Evolutionary conservation across 352 stramenopile species (phyloP).

Genomic region (Aphanomyces cochlioides): DNA sequence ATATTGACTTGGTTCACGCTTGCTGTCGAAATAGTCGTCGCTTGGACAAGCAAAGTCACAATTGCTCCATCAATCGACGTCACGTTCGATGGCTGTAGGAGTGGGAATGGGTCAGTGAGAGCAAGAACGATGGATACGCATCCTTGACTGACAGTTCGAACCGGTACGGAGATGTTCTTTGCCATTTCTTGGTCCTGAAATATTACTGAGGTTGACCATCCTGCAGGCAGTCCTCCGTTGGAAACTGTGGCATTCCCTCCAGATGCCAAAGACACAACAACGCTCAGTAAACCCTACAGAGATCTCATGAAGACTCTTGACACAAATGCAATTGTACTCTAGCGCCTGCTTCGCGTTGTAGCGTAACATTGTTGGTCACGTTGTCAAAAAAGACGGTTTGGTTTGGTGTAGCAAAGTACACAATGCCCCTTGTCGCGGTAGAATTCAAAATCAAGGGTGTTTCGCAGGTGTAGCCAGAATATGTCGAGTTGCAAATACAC

Average conservation of each 20-base stretch:
- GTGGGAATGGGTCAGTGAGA: neutral
- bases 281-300: constrained; percentile 14
- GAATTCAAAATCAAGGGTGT: constrained; percentile 1
- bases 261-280: constrained; percentile 6
- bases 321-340: neutral
- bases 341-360: constrained; percentile 10
- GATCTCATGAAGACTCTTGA: neutral
- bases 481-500: constrained; percentile 45
- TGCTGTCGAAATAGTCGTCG: constrained; percentile 8
- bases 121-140: constrained; percentile 7
- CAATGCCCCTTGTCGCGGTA: constrained; percentile 34
- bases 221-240: constrained; percentile 5
- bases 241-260: constrained; percentile 13
- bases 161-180: constrained; percentile 1
- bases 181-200: constrained; percentile 15
- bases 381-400: constrained; percentile 24
- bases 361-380: constrained; percentile 1
- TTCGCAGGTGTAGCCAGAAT: constrained; percentile 49
- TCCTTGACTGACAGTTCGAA: neutral
- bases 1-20: neutral
- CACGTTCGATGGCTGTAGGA: neutral
- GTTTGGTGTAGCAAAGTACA: constrained; percentile 42
- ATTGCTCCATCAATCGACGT: neutral
- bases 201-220: constrained; percentile 12
- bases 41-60: constrained; percentile 16